Conservation (phyloP, 306 rosid genomes). For the Arachis stenosperma region DNA sequence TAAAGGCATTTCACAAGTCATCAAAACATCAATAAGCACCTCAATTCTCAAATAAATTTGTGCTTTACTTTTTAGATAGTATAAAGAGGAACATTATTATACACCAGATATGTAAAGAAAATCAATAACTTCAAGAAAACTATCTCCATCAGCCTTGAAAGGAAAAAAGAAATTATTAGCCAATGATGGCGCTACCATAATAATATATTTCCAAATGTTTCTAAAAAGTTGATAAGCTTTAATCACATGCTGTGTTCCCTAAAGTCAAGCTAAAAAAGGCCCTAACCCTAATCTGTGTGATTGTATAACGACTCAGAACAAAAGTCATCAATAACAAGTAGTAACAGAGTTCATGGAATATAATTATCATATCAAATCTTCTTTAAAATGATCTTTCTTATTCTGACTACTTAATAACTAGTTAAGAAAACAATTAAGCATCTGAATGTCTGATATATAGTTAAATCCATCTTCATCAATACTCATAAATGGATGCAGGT, state of each 20-base stretch:
- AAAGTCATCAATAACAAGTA: conserved; percentile 1
- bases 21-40: too few species aligned
- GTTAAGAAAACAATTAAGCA: conserved; percentile 8
- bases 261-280: conserved; percentile 4
- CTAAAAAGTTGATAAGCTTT: not conserved
- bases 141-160: conserved; percentile 3
- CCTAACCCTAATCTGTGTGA: conserved; percentile 9
- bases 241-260: conserved; percentile 6
- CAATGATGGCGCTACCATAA: not conserved
- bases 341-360: too few species aligned
- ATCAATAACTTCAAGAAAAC: not conserved
- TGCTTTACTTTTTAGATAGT: too few species aligned
- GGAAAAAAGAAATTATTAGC: not conserved
- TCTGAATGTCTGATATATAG: too few species aligned
- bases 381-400: conserved; percentile 9
- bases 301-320: not conserved
- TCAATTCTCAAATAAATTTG: too few species aligned
- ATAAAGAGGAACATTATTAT: too few species aligned
- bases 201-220: conserved; percentile 20
- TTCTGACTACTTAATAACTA: not conserved
- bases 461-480: too few species aligned
- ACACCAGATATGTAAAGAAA: not conserved
- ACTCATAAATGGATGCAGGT: too few species aligned
- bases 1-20: too few species aligned
- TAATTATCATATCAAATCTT: conserved; percentile 13